Evolutionary conservation across 108 stramenopile species (phyloP), one percentile per base, ranked within the genome.

Genomic region (Thalassiosira profunda): DNA sequence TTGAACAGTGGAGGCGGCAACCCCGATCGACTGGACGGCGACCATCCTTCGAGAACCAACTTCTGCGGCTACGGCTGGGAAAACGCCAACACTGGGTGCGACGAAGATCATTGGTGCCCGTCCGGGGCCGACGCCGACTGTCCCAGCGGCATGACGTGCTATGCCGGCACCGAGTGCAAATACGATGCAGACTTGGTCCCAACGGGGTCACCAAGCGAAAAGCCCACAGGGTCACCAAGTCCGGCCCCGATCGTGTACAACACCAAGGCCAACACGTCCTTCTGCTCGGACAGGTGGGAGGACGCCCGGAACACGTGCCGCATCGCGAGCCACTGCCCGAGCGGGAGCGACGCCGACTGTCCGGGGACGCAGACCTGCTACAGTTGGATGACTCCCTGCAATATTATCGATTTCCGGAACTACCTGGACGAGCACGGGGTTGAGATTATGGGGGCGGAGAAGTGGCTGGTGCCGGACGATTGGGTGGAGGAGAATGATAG

Each of bases 31-130:
- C 40, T 72, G 18, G 25, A 40, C 28, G 11, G 33, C 1, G 26
- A 55, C 37, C 42, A 49, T 63, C 71, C 71, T 10, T 41, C 59
- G 25, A 49, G 71, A 10, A 45, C 49, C 40, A 62, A 72, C 12
- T 72, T 43, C 53, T 72, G 71, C 30, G 71, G 71, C 20, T 42
- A 29, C 9, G 72, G 64, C 31, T 73, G 72, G 72, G 64, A 73
- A 21, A 63, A 73, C 49, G 72, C 72, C 4, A 48, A 58, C 9
- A 44, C 60, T 10, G 44, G 41, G 47, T 73, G 72, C 31, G 40
- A 53, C 6, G 48, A 28, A n/a, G 52, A 43, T 38, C 54, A 74
- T 53, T 74, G 73, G 73, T 75, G 74, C 30, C 64, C 58, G 18
- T 53, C 49, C 55, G 74, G 74, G 25, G 53, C 51, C 25, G 74